These are phyloP conservation scores for Saccharum spontaneum DNA, from an alignment of 176 grass and related monocot genomes.

Conservation along the genomic window DNA sequence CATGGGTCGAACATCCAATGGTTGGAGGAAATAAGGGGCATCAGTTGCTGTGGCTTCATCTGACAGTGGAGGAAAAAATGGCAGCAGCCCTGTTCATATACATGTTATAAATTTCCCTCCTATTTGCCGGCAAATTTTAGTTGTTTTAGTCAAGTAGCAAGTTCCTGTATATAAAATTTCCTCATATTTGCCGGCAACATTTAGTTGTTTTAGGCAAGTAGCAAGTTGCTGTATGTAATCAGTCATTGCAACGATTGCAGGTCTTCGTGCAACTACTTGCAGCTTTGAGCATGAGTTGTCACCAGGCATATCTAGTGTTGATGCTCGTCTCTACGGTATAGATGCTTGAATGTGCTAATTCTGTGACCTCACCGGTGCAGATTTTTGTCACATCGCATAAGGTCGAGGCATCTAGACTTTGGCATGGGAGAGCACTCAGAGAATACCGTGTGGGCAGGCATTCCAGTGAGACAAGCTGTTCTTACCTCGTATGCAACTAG, in stretches of 20 bases:
- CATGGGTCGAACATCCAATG: slow-evolving; percentile 6
- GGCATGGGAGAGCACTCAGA: too few relatives aligned
- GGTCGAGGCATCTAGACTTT: too few relatives aligned
- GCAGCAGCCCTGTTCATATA: not conserved
- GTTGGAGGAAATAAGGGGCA: slow-evolving; percentile 42
- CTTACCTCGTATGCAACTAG: too few relatives aligned
- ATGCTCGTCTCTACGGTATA: not conserved
- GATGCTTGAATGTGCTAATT: not conserved
- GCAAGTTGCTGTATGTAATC: not conserved
- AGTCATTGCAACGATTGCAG: not conserved
- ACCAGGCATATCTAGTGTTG: not conserved
- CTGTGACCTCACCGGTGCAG: not conserved
- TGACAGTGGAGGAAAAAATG: slow-evolving; percentile 7
- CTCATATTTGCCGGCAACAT: not conserved
- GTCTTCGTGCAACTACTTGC: not conserved
- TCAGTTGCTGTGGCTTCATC: slow-evolving; percentile 17
- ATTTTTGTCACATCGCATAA: not conserved
- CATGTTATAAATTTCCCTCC: not conserved
- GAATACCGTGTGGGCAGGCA: too few relatives aligned
- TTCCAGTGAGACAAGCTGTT: too few relatives aligned
- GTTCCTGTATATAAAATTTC: not conserved
- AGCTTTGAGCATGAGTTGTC: not conserved
- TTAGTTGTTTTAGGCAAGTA: not conserved
- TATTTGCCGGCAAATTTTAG: not conserved
- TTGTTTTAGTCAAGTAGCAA: slow-evolving; percentile 4